Percentiles rank a stretch among this genome's conserved stretches.
Evolutionary conservation across 2,329 filamentous ascomycete genomes (phyloP).

Genomic region (Sporothrix euskadiensis): DNA sequence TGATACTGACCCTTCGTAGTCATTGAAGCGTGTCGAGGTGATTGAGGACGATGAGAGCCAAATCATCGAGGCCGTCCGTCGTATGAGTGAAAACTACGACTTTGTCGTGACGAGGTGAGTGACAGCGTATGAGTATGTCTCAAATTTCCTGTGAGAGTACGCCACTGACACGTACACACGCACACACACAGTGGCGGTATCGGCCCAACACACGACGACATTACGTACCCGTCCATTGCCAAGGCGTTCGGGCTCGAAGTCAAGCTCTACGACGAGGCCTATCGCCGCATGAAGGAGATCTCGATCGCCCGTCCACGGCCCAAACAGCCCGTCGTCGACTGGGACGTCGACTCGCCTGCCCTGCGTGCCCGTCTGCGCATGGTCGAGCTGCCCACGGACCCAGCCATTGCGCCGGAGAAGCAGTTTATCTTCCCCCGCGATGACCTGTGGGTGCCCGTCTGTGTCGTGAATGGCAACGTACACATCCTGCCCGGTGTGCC

Average conservation of each 20-base stretch:
- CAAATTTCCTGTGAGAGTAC: neutral
- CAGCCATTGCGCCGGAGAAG: constrained; percentile 60
- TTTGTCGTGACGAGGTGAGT: constrained; percentile 80
- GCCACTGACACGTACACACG: neutral
- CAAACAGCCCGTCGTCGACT: constrained; percentile 73
- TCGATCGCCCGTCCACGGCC: constrained; percentile 65
- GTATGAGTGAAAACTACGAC: constrained; percentile 89
- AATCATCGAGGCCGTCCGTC: constrained; percentile 80
- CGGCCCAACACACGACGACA: constrained; percentile 96
- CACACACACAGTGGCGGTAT: constrained; percentile 71
- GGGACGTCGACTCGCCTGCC: constrained; percentile 77
- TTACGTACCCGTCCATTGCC: constrained; percentile 92
- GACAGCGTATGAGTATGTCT: neutral
- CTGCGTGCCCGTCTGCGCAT: constrained; percentile 84
- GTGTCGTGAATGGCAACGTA: constrained; percentile 86
- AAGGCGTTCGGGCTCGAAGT: constrained; percentile 80
- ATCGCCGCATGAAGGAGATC: constrained; percentile 78
- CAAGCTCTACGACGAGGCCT: constrained; percentile 73
- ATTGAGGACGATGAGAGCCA: constrained; percentile 90
- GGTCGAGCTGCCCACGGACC: constrained; percentile 81
- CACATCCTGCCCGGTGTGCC: constrained; percentile 93
- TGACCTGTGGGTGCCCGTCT: constrained; percentile 86
- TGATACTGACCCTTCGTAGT: neutral
- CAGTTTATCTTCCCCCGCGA: constrained; percentile 79
- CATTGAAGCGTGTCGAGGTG: constrained; percentile 81